These are phyloP conservation scores for Flaveria ramosissima DNA, from an alignment of 129 eudicot genomes.

Conservation along the genomic window DNA sequence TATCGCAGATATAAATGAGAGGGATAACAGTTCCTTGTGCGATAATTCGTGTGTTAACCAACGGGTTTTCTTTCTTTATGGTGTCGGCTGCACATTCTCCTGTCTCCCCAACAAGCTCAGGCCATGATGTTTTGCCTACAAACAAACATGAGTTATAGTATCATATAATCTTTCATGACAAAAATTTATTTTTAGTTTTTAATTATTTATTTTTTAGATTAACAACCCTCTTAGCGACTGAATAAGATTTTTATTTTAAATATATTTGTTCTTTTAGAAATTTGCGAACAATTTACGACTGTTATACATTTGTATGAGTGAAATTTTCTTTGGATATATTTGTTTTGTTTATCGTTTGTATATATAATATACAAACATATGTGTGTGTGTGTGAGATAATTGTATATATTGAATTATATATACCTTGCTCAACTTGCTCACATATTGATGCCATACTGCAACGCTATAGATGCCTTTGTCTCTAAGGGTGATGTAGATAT, in stretches of 20 bases:
- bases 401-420: background rate
- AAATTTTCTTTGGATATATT: too few species aligned
- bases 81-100: conserved; percentile 19
- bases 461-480: background rate
- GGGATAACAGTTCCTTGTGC: conserved; percentile 24
- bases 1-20: conserved; percentile 24
- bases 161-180: background rate
- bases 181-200: too few species aligned
- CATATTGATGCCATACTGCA: conserved; percentile 21
- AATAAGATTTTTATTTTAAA: too few species aligned
- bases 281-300: too few species aligned
- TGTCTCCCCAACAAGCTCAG: conserved; percentile 16
- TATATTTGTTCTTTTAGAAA: too few species aligned
- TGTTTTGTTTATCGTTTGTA: too few species aligned
- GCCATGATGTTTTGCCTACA: conserved; percentile 29
- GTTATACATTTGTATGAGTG: too few species aligned
- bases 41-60: conserved; percentile 28
- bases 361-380: too few species aligned
- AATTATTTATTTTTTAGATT: too few species aligned
- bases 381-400: too few species aligned
- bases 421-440: conserved; percentile 34
- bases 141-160: background rate
- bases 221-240: too few species aligned
- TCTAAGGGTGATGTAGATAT: background rate
- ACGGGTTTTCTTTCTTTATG: conserved; percentile 16